Percentiles rank a stretch among this genome's conserved stretches.
These are phyloP conservation scores for Cnidoscolus chayamansa DNA, from an alignment of 441 rosid genomes.

Conservation along the genomic window DNA sequence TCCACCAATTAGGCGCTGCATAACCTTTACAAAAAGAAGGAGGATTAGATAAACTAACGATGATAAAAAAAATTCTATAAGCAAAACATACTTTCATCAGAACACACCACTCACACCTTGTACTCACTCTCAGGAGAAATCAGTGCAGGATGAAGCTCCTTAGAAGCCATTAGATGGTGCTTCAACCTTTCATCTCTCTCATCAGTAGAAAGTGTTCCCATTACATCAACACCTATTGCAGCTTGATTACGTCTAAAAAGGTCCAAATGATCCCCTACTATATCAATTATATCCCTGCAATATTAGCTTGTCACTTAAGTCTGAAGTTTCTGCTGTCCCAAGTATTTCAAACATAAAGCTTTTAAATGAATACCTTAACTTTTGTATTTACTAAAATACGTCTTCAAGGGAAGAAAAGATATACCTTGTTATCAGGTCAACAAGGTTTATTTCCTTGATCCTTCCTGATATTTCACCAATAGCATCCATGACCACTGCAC, in stretches of 20 bases:
- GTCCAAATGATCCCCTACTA: constrained; percentile 90
- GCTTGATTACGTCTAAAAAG: constrained; percentile 91
- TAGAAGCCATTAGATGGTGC: constrained; percentile 77
- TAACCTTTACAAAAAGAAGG: constrained; percentile 45
- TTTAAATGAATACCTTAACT: neutral
- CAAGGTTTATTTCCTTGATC: constrained; percentile 76
- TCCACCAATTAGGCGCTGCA: constrained; percentile 78
- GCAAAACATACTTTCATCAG: constrained; percentile 16
- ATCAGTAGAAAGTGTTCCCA: constrained; percentile 82
- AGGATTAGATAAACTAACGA: constrained; percentile 15
- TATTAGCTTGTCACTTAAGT: constrained; percentile 24
- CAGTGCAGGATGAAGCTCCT: constrained; percentile 93
- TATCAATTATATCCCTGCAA: constrained; percentile 92
- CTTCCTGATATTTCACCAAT: constrained; percentile 82
- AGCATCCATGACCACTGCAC: constrained; percentile 81
- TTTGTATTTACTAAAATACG: neutral
- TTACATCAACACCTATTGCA: constrained; percentile 83
- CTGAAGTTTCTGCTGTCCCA: constrained; percentile 14
- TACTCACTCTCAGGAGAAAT: constrained; percentile 93
- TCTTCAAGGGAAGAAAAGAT: neutral
- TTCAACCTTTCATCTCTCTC: constrained; percentile 96
- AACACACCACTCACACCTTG: constrained; percentile 81
- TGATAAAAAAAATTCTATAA: constrained; percentile 14
- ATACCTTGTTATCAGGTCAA: constrained; percentile 84
- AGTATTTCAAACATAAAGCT: constrained; percentile 4